These are phyloP conservation scores for Allium sativum DNA, from an alignment of 106 monocot species.

Conservation along the genomic window DNA sequence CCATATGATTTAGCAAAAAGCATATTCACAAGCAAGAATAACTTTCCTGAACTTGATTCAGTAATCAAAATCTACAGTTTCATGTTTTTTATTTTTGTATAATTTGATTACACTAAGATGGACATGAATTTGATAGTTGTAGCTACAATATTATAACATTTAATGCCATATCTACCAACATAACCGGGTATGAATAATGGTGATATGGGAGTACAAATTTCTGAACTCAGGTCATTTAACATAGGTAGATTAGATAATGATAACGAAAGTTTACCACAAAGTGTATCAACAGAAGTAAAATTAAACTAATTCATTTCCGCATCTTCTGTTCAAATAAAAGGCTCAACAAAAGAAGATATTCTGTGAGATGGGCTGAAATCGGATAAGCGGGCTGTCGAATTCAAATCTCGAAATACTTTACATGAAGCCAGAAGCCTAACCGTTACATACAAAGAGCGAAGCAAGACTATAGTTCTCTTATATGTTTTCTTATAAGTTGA, in stretches of 20 bases:
- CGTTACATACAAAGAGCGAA: constrained; percentile 64
- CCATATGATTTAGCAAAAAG: no score
- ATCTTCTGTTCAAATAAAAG: constrained; percentile 57
- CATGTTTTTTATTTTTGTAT: no score
- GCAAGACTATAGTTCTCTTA: constrained; percentile 40
- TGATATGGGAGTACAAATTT: constrained; percentile 30
- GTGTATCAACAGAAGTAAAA: constrained; percentile 67
- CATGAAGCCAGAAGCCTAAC: constrained; percentile 76
- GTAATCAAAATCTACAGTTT: no score
- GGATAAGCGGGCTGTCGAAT: constrained; percentile 38
- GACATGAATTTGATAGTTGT: no score
- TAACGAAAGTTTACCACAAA: constrained; percentile 48
- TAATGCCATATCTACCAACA: no score
- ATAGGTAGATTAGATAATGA: constrained; percentile 54
- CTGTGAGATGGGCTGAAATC: constrained; percentile 57
- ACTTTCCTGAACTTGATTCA: no score
- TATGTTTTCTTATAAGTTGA: constrained; percentile 37
- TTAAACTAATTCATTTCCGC: constrained; percentile 50
- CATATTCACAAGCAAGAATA: no score
- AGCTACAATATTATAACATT: no score
- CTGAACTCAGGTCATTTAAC: constrained; percentile 41
- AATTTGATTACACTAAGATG: no score
- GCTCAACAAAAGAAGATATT: constrained; percentile 64
- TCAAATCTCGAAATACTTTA: constrained; percentile 59
- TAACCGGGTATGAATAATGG: constrained; percentile 71